Percentiles rank a stretch among this genome's conserved stretches.
These are phyloP conservation scores for Crucibulum laeve DNA, from an alignment of 768 basidiomycete species.

Conservation along the genomic window DNA sequence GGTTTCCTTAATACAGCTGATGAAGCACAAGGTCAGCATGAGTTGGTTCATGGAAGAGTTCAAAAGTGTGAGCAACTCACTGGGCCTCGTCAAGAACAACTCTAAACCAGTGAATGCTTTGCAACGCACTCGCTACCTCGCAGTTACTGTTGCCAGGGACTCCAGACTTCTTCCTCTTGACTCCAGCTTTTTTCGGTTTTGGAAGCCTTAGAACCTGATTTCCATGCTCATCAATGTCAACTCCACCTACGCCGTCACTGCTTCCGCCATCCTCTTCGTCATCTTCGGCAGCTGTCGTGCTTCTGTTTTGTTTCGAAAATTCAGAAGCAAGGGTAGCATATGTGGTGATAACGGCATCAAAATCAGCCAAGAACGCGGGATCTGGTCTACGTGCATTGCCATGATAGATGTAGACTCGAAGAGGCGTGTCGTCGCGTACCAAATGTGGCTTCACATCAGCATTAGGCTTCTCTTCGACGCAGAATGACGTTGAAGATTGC, in stretches of 20 bases:
- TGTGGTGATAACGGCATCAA: constrained; percentile 97
- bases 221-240: constrained; percentile 67
- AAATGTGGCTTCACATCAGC: constrained; percentile 29
- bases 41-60: constrained; percentile 1
- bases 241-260: constrained; percentile 56
- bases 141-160: constrained; percentile 25
- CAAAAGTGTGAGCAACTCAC: constrained; percentile 47
- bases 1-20: constrained; percentile 94
- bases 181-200: constrained; percentile 64
- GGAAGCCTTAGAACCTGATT: constrained; percentile 54
- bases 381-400: constrained; percentile 86
- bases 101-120: constrained; percentile 95
- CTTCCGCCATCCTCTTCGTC: constrained; percentile 71
- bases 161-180: constrained; percentile 59
- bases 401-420: constrained; percentile 95
- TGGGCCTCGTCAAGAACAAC: constrained; percentile 94
- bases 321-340: constrained; percentile 95
- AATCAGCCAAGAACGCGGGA: constrained; percentile 83
- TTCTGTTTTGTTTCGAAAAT: constrained; percentile 83
- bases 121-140: constrained; percentile 74
- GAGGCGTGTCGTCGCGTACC: constrained; percentile 40
- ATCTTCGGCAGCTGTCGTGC: constrained; percentile 49
- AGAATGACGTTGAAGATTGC: constrained; percentile 20
- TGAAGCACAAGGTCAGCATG: constrained; percentile 2
- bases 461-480: constrained; percentile 25